A percentile compares a stretch with the other conserved stretches of the same genome.
Evolutionary conservation across 371 early-diverging fungal species (phyloP).

Genomic region (Zancudomyces culisetae): DNA sequence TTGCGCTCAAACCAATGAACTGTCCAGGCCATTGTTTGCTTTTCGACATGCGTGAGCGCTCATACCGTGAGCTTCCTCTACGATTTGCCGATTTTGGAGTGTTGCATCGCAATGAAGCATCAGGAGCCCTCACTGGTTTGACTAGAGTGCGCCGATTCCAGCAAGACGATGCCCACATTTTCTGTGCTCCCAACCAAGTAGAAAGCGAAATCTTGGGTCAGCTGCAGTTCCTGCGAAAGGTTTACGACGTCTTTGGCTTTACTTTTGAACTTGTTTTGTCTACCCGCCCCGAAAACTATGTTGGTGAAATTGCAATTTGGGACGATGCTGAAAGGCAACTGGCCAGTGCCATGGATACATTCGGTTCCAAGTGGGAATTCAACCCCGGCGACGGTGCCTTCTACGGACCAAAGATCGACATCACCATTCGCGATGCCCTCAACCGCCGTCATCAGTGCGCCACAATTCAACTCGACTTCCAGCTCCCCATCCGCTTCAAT

Average conservation of each 20-base stretch:
- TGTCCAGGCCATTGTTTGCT: slow-evolving; percentile 99
- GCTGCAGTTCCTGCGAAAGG: slow-evolving; percentile 13
- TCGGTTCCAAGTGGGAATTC: slow-evolving; percentile 64
- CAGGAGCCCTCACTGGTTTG: slow-evolving; percentile 92
- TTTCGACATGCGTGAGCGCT: slow-evolving; percentile 81
- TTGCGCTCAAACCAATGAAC: slow-evolving; percentile 98
- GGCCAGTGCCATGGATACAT: slow-evolving; percentile 53
- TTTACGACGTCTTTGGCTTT: slow-evolving; percentile 57
- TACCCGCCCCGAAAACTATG: slow-evolving; percentile 92
- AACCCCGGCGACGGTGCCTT: slow-evolving; percentile 99
- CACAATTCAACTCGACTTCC: slow-evolving; percentile 97
- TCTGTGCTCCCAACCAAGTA: slow-evolving; percentile 78
- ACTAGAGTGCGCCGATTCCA: slow-evolving; percentile 99
- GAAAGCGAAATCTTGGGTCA: slow-evolving; percentile 14
- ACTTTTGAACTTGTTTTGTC: slow-evolving; percentile 82
- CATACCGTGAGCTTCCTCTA: slow-evolving; percentile 94
- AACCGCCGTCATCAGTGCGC: slow-evolving; percentile 92
- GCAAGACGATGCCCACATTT: slow-evolving; percentile 99
- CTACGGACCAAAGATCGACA: slow-evolving; percentile 99
- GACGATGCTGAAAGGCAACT: slow-evolving; percentile 67
- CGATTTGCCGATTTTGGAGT: slow-evolving; percentile 99
- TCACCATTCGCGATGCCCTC: slow-evolving; percentile 88
- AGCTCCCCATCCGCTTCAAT: slow-evolving; percentile 84
- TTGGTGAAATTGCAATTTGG: slow-evolving; percentile 89
- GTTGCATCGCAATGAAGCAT: slow-evolving; percentile 95